Evolutionary conservation across 768 basidiomycete species (phyloP).

Genomic region (Leccinum pellstonianum): DNA sequence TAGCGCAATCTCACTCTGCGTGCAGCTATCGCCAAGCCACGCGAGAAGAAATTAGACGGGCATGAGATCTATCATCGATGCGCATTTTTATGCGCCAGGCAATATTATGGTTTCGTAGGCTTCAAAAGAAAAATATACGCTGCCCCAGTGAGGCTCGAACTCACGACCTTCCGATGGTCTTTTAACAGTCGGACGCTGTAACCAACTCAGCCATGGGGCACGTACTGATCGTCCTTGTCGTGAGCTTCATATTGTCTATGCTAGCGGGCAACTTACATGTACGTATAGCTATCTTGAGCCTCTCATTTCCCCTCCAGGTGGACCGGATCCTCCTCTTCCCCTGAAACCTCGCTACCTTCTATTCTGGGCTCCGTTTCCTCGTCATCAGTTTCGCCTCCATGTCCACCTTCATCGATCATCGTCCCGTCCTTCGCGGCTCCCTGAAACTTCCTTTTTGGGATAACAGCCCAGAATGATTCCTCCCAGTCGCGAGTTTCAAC

Average conservation of each 20-base stretch:
- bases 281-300: not conserved
- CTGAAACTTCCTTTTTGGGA: constrained; percentile 89
- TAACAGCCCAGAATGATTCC: constrained; percentile 79
- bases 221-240: not conserved
- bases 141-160: constrained; percentile 56
- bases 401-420: not conserved
- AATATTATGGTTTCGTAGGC: not conserved
- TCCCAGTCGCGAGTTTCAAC: constrained; percentile 86
- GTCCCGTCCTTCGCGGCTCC: constrained; percentile 8
- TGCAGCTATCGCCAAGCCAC: too few species aligned
- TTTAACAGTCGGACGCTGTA: constrained; percentile 50
- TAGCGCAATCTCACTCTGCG: not conserved
- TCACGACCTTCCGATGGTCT: constrained; percentile 48
- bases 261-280: too few species aligned
- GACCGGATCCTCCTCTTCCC: not conserved
- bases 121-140: constrained; percentile 15
- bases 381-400: not conserved
- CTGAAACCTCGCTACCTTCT: not conserved
- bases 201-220: constrained; percentile 56
- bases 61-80: not conserved
- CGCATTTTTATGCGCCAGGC: not conserved
- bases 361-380: not conserved
- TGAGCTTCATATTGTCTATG: not conserved
- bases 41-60: not conserved
- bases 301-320: not conserved